A percentile compares a stretch with the other conserved stretches of the same genome.
These are phyloP conservation scores for Exophiala phaeomuriformis DNA, from an alignment of 2,329 filamentous ascomycete genomes.

Conservation along the genomic window DNA sequence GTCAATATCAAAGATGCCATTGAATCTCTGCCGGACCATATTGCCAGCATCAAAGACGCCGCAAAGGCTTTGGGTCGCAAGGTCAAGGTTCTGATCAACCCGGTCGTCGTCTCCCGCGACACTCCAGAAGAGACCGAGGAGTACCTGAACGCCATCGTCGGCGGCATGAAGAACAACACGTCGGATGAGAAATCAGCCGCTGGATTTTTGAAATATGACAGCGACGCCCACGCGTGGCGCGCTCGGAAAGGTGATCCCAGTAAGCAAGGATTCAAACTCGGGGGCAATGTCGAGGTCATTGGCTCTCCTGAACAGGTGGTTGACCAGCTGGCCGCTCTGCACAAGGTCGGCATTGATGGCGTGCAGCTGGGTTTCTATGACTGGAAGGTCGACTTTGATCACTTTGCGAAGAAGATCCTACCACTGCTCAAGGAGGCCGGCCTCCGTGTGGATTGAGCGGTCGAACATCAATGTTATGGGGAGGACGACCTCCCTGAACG, in stretches of 20 bases:
- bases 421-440: conserved; percentile 15
- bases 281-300: conserved; percentile 27
- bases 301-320: conserved; percentile 24
- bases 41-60: conserved; percentile 23
- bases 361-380: conserved; percentile 27
- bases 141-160: conserved; percentile 20
- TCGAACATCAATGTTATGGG: not conserved
- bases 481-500: not conserved
- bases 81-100: conserved; percentile 26
- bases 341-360: conserved; percentile 25
- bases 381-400: conserved; percentile 22
- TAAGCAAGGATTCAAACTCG: conserved; percentile 22
- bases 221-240: conserved; percentile 27
- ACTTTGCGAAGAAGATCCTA: conserved; percentile 24
- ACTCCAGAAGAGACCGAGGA: conserved; percentile 25
- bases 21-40: conserved; percentile 26
- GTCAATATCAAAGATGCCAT: conserved; percentile 25
- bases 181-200: too few species aligned
- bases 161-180: conserved; percentile 4
- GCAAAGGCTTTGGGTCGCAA: conserved; percentile 19
- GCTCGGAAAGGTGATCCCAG: conserved; percentile 18
- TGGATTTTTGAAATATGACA: conserved; percentile 1
- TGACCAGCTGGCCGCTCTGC: conserved; percentile 23
- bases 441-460: not conserved
- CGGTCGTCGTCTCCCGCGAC: conserved; percentile 24